Conservation (phyloP, 768 basidiomycete species). For the Cytidiella melzeri region DNA sequence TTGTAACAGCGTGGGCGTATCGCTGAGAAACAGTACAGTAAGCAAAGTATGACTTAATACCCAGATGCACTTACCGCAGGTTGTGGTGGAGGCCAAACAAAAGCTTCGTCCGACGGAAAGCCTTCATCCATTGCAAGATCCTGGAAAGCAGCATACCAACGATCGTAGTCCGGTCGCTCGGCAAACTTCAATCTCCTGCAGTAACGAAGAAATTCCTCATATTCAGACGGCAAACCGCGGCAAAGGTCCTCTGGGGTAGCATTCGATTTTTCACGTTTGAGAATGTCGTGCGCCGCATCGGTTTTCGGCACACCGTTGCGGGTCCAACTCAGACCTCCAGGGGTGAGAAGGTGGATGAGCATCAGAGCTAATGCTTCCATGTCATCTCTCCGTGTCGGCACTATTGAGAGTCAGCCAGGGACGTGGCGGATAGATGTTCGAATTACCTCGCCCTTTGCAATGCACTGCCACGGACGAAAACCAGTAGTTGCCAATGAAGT, state of each 20-base stretch:
- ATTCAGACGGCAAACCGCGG: conserved; percentile 58
- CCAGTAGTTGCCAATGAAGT: conserved; percentile 84
- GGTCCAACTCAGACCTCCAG: conserved; percentile 72
- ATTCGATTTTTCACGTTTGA: conserved; percentile 58
- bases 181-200: conserved; percentile 62
- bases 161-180: conserved; percentile 61
- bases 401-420: conserved; percentile 27
- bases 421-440: not conserved
- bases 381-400: conserved; percentile 75
- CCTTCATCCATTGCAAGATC: conserved; percentile 56
- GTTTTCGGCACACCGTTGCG: conserved; percentile 76
- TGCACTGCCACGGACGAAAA: conserved; percentile 75
- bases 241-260: conserved; percentile 64
- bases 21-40: conserved; percentile 11
- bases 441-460: conserved; percentile 35
- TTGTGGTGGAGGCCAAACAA: conserved; percentile 62
- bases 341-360: conserved; percentile 76
- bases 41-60: not conserved
- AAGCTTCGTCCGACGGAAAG: conserved; percentile 49
- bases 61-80: conserved; percentile 21
- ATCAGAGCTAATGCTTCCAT: conserved; percentile 73
- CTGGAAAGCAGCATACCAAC: conserved; percentile 61
- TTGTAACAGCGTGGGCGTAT: conserved; percentile 13
- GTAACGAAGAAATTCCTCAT: conserved; percentile 73
- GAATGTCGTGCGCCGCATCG: conserved; percentile 50